Percentiles rank a stretch among this genome's conserved stretches.
phyloP scores from a whole-genome alignment of 306 rosid genomes.

The Gastrolobium villosum region DNA sequence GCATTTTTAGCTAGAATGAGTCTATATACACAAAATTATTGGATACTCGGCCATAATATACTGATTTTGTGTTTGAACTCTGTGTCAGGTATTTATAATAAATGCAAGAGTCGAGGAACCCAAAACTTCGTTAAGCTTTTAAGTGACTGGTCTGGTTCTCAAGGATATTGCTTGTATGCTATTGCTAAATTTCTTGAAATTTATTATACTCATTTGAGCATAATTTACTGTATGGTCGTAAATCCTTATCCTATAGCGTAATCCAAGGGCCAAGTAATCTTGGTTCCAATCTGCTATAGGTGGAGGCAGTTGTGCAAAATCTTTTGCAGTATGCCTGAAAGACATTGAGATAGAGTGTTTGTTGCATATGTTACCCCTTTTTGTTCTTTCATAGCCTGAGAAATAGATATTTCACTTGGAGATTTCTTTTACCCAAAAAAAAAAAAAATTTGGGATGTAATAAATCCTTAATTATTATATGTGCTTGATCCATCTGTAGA shows the following conservation, averaged over 20 bases:
- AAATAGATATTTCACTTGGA: not conserved
- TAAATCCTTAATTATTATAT: constrained; percentile 31
- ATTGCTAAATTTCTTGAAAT: constrained; percentile 39
- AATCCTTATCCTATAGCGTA: constrained; percentile 6
- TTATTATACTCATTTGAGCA: constrained; percentile 20
- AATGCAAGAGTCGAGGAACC: constrained; percentile 59
- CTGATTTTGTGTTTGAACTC: constrained; percentile 42
- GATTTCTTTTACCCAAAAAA: not conserved
- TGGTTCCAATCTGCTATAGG: not conserved
- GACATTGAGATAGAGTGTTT: not conserved
- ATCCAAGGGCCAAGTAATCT: constrained; percentile 23
- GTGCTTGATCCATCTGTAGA: constrained; percentile 56
- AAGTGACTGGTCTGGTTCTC: constrained; percentile 73
- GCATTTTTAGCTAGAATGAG: constrained; percentile 28
- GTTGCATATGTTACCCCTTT: constrained; percentile 11
- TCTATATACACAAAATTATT: constrained; percentile 8
- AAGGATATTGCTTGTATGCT: constrained; percentile 76
- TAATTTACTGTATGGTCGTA: constrained; percentile 22
- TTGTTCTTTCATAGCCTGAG: constrained; percentile 23
- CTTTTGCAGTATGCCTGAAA: constrained; percentile 36
- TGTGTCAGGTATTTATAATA: constrained; percentile 66
- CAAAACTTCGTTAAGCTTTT: constrained; percentile 53
- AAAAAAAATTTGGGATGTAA: not conserved
- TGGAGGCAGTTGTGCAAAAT: constrained; percentile 20
- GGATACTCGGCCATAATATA: not conserved